These are phyloP conservation scores for Penicillium freii DNA, from an alignment of 2,329 filamentous ascomycete species.

Conservation along the genomic window DNA sequence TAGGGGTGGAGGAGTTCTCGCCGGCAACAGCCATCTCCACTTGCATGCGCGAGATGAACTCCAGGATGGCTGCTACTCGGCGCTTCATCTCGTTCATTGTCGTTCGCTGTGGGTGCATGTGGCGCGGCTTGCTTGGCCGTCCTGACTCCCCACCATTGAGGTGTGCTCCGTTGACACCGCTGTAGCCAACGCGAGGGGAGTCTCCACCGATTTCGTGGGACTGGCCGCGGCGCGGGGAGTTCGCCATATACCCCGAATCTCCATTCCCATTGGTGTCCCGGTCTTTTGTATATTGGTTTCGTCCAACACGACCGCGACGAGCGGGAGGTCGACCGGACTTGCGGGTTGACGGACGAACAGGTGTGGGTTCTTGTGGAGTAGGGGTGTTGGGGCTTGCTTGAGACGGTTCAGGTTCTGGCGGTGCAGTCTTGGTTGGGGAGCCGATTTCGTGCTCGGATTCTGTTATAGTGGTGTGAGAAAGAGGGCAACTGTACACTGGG, in stretches of 20 bases:
- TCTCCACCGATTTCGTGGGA: constrained; percentile 41
- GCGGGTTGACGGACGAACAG: constrained; percentile 50
- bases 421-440: constrained; percentile 49
- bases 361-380: constrained; percentile 38
- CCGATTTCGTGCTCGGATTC: constrained; percentile 71
- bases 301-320: constrained; percentile 64
- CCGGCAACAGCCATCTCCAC: constrained; percentile 71
- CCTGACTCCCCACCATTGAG: constrained; percentile 58
- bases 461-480: constrained; percentile 42
- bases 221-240: constrained; percentile 43
- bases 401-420: constrained; percentile 40
- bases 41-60: constrained; percentile 86
- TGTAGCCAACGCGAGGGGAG: constrained; percentile 36
- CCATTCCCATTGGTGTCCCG: constrained; percentile 61
- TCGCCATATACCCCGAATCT: constrained; percentile 32
- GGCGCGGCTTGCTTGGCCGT: constrained; percentile 60
- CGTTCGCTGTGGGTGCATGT: constrained; percentile 58
- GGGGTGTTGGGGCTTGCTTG: constrained; percentile 46
- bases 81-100: constrained; percentile 87
- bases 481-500: neutral
- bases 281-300: constrained; percentile 81
- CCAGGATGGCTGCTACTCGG: constrained; percentile 77
- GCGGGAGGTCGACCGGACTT: constrained; percentile 64
- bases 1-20: constrained; percentile 45
- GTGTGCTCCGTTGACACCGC: constrained; percentile 45